phyloP scores from a whole-genome alignment of 2,329 filamentous ascomycete genomes.

The Ascocoryne sarcoides region DNA sequence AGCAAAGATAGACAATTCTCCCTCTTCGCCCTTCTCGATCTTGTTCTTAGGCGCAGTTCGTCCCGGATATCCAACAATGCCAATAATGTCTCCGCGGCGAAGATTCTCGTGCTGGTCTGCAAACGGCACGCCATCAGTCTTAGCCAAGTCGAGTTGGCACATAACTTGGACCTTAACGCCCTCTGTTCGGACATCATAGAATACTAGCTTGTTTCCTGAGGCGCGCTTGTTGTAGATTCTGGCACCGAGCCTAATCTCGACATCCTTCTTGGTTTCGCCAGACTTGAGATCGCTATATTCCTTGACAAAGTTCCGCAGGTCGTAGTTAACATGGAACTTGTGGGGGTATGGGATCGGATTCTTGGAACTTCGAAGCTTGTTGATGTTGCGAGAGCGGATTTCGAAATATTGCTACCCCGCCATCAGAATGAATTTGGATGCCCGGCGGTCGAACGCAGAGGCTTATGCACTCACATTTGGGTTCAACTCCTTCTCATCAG shows the following conservation, averaged over 20 bases:
- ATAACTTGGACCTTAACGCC: conserved; percentile 81
- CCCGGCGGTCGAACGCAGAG: background rate
- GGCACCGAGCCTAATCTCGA: conserved; percentile 68
- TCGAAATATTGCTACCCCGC: conserved; percentile 77
- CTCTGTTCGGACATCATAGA: conserved; percentile 78
- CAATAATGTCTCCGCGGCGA: conserved; percentile 86
- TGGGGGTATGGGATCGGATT: conserved; percentile 84
- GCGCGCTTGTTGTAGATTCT: conserved; percentile 84
- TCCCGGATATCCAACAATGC: conserved; percentile 74
- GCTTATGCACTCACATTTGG: conserved; percentile 47
- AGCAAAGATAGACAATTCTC: conserved; percentile 91
- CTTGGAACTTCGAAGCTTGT: conserved; percentile 64
- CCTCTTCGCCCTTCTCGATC: conserved; percentile 66
- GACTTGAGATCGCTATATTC: conserved; percentile 78
- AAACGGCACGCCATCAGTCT: conserved; percentile 58
- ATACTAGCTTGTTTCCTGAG: conserved; percentile 76
- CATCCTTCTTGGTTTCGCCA: conserved; percentile 71
- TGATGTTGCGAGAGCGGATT: conserved; percentile 77
- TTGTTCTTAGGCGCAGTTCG: conserved; percentile 86
- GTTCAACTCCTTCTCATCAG: conserved; percentile 63
- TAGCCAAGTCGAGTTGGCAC: conserved; percentile 75
- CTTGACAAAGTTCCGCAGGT: conserved; percentile 69
- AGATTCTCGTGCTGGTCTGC: conserved; percentile 84
- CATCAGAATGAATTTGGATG: conserved; percentile 14
- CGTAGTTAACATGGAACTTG: conserved; percentile 81